These are phyloP conservation scores for Harringtonia aguacate DNA, from an alignment of 2,329 filamentous ascomycete species.

Conservation along the genomic window DNA sequence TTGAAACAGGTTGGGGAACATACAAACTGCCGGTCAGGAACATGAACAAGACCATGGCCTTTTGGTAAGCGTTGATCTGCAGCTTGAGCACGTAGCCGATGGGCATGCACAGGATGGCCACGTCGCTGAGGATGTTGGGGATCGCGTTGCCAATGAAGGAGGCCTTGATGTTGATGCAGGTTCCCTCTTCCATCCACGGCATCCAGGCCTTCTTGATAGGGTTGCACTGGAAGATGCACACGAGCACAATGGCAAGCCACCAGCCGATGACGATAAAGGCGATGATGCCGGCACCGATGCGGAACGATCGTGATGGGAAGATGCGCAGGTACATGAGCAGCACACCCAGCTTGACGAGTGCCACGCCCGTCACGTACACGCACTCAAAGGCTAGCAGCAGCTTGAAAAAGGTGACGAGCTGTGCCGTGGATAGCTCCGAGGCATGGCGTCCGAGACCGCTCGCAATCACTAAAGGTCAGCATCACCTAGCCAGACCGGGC, in stretches of 20 bases:
- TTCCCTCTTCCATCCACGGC: conserved; percentile 19
- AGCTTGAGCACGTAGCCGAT: conserved; percentile 12
- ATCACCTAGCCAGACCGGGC: too few species aligned
- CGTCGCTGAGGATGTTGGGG: conserved; percentile 28
- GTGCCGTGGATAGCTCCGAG: background rate
- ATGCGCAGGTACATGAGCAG: conserved; percentile 17
- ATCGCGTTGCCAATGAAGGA: conserved; percentile 32
- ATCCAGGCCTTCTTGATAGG: conserved; percentile 26
- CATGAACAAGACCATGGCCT: conserved; percentile 16
- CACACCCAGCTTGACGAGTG: conserved; percentile 6
- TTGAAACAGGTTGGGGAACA: too few species aligned
- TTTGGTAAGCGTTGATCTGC: conserved; percentile 13
- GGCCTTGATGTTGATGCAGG: conserved; percentile 27
- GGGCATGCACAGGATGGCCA: conserved; percentile 21
- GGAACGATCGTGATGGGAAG: conserved; percentile 15
- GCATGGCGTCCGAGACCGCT: background rate
- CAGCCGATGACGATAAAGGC: conserved; percentile 9
- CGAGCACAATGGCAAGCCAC: conserved; percentile 14
- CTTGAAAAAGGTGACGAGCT: conserved; percentile 7
- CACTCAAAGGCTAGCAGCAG: conserved; percentile 9
- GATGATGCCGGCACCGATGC: conserved; percentile 9
- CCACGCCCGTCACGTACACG: conserved; percentile 5
- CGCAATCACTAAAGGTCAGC: background rate
- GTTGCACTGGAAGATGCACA: conserved; percentile 25
- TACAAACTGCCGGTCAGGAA: conserved; percentile 24